Conservation (phyloP, 73 alveolate genomes). For the Stentor coeruleus region DNA sequence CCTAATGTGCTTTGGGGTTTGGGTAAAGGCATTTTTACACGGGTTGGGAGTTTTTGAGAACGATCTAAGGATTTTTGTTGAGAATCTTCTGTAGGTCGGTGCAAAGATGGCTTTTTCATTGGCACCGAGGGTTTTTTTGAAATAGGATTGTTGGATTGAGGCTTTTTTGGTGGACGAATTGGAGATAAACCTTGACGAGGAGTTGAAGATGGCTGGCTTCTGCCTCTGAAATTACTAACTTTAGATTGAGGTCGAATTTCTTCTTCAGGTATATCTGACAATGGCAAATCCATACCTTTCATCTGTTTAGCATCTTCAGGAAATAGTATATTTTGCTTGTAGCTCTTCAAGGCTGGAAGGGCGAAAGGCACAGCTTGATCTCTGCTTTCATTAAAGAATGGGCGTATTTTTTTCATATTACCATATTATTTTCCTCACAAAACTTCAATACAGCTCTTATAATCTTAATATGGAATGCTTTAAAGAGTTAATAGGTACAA, state of each 20-base stretch:
- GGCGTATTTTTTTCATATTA: neutral
- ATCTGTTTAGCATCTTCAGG: neutral
- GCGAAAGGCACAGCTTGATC: conserved; percentile 5
- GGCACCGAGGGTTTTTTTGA: too few species aligned
- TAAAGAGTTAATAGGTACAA: neutral
- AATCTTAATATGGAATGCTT: neutral
- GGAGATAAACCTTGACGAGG: neutral
- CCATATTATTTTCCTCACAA: too few species aligned
- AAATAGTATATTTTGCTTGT: neutral
- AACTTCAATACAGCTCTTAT: too few species aligned
- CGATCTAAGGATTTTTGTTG: too few species aligned
- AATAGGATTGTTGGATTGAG: neutral
- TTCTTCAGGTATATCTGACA: neutral
- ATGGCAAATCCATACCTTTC: neutral
- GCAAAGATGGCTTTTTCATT: too few species aligned
- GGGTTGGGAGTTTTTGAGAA: too few species aligned
- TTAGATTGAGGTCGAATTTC: neutral
- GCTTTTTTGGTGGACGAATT: neutral
- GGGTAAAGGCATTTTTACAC: too few species aligned
- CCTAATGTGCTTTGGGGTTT: too few species aligned
- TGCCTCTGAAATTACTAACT: neutral
- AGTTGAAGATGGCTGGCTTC: neutral
- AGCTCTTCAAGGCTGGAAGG: neutral
- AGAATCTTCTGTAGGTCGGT: too few species aligned
- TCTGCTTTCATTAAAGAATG: neutral